Percentiles rank a stretch among this genome's conserved stretches.
Conservation (phyloP, 2,329 filamentous ascomycete species). For the Penicillium sp. region DNA sequence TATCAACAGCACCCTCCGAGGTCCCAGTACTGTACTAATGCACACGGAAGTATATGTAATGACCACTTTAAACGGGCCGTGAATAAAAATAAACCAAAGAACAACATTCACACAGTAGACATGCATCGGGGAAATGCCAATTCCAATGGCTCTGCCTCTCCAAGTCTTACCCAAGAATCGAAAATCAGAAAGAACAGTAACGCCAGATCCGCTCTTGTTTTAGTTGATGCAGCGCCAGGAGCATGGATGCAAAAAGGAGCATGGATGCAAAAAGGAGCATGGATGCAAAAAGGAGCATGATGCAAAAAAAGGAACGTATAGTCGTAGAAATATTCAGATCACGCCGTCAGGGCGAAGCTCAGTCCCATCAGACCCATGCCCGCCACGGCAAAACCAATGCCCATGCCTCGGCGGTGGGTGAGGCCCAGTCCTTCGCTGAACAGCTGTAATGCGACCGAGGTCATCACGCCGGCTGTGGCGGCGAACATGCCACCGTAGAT, state of each 20-base stretch:
- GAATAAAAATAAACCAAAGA: conserved; percentile 6
- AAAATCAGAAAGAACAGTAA: conserved; percentile 5
- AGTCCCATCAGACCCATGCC: conserved; percentile 83
- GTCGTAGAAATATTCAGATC: conserved; percentile 6
- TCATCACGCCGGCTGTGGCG: conserved; percentile 89
- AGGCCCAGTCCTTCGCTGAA: conserved; percentile 82
- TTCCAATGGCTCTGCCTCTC: conserved; percentile 1
- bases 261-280: no score
- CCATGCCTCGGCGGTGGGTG: conserved; percentile 50
- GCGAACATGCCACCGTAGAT: conserved; percentile 70
- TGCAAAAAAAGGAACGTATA: conserved; percentile 5
- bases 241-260: no score
- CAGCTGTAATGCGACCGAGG: conserved; percentile 82
- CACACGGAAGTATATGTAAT: no score
- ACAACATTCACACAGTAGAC: not conserved
- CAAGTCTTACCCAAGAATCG: not conserved
- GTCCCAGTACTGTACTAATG: no score
- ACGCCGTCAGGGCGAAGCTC: conserved; percentile 77
- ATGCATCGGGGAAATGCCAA: conserved; percentile 1
- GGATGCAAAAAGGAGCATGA: no score
- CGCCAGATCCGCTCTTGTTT: conserved; percentile 6
- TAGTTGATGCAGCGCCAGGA: conserved; percentile 4
- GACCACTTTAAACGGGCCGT: no score
- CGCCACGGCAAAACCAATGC: conserved; percentile 40
- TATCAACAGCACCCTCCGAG: no score